Conservation (phyloP, 1,284 basidiomycete species). For the Ganoderma meredithae region DNA sequence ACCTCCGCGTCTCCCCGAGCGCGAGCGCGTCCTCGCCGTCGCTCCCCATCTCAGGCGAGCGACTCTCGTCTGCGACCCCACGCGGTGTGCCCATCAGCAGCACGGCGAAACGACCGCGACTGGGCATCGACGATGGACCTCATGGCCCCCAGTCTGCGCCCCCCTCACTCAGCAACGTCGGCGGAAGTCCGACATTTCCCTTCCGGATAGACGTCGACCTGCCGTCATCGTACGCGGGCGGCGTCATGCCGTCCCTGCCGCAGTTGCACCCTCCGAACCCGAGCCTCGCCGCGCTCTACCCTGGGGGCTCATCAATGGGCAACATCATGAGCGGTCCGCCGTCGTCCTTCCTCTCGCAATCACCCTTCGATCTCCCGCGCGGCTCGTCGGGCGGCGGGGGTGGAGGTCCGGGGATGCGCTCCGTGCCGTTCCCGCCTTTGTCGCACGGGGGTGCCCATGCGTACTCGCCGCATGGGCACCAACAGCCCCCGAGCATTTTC, state of each 20-base stretch:
- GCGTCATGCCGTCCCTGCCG: constrained; percentile 29
- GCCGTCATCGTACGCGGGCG: constrained; percentile 25
- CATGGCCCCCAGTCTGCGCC: constrained; percentile 30
- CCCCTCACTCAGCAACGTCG: constrained; percentile 21
- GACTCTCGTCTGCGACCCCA: constrained; percentile 34
- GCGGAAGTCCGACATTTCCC: constrained; percentile 34
- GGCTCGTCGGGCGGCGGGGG: constrained; percentile 8
- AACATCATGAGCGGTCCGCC: constrained; percentile 26
- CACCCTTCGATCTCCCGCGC: constrained; percentile 31
- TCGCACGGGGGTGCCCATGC: constrained; percentile 10
- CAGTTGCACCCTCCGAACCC: constrained; percentile 35
- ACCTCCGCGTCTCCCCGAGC: constrained; percentile 33
- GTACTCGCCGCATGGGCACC: constrained; percentile 32
- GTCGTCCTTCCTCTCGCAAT: constrained; percentile 28
- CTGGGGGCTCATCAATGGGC: constrained; percentile 15
- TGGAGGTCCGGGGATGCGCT: constrained; percentile 29
- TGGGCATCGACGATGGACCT: constrained; percentile 30
- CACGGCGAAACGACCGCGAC: constrained; percentile 36
- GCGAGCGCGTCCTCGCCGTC: constrained; percentile 35
- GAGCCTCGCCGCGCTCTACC: constrained; percentile 29
- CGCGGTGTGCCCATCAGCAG: constrained; percentile 33
- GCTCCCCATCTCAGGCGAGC: constrained; percentile 44
- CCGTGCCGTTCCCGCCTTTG: constrained; percentile 32
- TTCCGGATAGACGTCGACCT: constrained; percentile 42
- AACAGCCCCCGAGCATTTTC: constrained; percentile 27